Evolutionary conservation across 2,329 filamentous ascomycete genomes (phyloP).

Genomic region (Aureobasidium sp.): DNA sequence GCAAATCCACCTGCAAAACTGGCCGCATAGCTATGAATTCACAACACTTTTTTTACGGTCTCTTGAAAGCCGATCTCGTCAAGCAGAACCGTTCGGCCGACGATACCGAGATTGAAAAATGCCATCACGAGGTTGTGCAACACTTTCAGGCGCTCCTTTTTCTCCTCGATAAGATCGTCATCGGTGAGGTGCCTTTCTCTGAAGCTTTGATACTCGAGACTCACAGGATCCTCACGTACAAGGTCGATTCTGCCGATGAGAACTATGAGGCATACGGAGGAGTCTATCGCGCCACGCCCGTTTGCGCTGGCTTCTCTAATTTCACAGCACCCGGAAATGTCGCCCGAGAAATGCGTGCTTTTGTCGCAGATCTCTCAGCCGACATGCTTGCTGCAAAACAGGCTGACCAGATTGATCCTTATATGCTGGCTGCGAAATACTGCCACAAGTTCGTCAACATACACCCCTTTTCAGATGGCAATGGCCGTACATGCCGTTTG

Average conservation of each 20-base stretch:
- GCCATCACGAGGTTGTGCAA: background rate
- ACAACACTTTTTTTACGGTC: background rate
- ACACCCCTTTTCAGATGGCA: background rate
- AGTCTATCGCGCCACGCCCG: background rate
- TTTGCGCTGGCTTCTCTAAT: background rate
- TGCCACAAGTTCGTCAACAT: conserved; percentile 9
- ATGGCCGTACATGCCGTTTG: background rate
- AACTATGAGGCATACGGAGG: background rate
- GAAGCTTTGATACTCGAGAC: background rate
- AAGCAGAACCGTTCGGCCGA: background rate
- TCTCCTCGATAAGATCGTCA: background rate
- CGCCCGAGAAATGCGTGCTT: background rate
- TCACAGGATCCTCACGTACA: background rate
- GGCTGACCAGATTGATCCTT: background rate
- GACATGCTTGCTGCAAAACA: background rate
- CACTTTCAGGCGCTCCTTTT: background rate
- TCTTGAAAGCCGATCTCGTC: background rate
- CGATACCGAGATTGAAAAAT: background rate
- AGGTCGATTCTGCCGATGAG: background rate
- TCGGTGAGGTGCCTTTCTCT: background rate
- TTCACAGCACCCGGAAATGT: background rate
- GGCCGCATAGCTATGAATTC: background rate
- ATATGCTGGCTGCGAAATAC: background rate
- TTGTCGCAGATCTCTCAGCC: background rate
- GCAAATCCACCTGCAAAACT: no score